phyloP scores from a whole-genome alignment of 2,329 filamentous ascomycete genomes.

The Cryphonectria parasitica region DNA sequence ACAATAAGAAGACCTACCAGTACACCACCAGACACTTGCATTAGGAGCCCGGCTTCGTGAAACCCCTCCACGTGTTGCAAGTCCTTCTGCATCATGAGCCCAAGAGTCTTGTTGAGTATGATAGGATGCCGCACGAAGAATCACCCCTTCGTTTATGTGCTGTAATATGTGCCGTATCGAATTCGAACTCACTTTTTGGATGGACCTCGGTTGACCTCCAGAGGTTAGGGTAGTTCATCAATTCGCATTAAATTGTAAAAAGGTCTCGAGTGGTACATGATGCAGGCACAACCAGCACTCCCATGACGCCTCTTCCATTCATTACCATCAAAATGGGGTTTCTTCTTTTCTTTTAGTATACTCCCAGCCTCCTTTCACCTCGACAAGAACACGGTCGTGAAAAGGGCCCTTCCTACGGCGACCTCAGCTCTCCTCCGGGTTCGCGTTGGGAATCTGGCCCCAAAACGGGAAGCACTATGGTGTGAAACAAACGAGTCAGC shows the following conservation, averaged over 20 bases:
- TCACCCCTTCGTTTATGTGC: neutral
- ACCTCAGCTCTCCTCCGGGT: neutral
- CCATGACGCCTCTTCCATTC: neutral
- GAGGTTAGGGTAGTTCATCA: no score
- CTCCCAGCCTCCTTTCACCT: neutral
- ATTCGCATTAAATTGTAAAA: neutral
- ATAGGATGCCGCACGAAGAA: no score
- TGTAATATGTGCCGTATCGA: neutral
- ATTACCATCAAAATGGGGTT: neutral
- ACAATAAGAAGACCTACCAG: neutral
- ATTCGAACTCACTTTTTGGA: neutral
- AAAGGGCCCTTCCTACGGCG: neutral
- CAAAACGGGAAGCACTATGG: slow-evolving; percentile 7
- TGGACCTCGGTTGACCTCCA: neutral
- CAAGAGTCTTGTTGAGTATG: neutral
- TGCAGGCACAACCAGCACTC: neutral
- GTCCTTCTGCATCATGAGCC: neutral
- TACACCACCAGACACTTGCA: neutral
- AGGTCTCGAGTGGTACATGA: neutral
- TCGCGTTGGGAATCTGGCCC: neutral
- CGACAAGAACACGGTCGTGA: neutral
- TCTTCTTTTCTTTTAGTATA: neutral
- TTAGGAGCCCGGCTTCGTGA: neutral
- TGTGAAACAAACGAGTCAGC: neutral
- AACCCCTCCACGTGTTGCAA: no score